Evolutionary conservation across 148 eudicot species (phyloP).

Genomic region (Fagopyrum tataricum): DNA sequence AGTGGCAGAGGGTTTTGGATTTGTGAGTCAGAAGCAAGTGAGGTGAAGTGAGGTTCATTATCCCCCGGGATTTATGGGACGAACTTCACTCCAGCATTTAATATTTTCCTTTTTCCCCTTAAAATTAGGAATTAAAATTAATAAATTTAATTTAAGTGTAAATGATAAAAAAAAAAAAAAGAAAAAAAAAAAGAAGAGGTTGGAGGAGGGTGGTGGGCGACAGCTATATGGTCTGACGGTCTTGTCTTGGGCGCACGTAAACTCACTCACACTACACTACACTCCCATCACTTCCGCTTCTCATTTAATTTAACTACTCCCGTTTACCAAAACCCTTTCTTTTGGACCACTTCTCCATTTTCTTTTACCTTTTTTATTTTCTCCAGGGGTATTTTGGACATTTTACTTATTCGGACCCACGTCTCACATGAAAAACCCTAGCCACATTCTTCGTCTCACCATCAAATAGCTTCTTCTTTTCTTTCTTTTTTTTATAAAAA

Average conservation of each 20-base stretch:
- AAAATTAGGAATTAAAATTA: neutral
- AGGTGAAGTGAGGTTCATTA: slow-evolving; percentile 3
- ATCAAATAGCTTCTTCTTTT: neutral
- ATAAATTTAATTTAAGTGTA: no score
- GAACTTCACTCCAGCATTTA: neutral
- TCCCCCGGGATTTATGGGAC: slow-evolving; percentile 9
- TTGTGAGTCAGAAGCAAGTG: neutral
- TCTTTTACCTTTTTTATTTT: neutral
- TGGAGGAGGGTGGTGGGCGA: neutral
- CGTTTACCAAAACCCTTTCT: slow-evolving; percentile 2
- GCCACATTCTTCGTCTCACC: neutral
- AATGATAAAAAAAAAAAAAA: neutral
- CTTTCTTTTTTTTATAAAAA: no score
- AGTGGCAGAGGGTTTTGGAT: slow-evolving; percentile 6
- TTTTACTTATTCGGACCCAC: neutral
- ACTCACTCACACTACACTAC: neutral
- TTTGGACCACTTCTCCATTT: neutral
- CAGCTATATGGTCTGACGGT: slow-evolving; percentile 1
- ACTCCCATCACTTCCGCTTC: slow-evolving; percentile 2
- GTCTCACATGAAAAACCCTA: neutral
- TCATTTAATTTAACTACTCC: slow-evolving; percentile 6
- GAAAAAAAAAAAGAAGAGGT: neutral
- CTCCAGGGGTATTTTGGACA: neutral
- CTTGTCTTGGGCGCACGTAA: neutral
- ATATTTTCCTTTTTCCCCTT: neutral